Evolutionary conservation across 2,329 filamentous ascomycete genomes (phyloP), one percentile per base, ranked within the genome.

Genomic region (Waltergamsia citrina): DNA sequence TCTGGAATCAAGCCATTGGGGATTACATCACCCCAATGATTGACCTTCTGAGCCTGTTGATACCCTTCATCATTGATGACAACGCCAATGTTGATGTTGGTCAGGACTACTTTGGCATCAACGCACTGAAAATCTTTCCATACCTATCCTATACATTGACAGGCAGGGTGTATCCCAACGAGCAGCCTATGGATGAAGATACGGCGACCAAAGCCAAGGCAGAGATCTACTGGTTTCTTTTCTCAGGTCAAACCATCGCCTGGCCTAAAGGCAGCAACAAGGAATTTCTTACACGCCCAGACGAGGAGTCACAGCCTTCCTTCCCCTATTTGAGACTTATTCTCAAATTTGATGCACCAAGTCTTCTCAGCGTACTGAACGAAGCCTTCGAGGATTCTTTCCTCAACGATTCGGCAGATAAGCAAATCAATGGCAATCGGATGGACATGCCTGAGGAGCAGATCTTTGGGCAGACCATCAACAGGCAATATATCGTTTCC

Each of bases 341-440:
- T 31, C 70, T 98, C 29, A 79, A 84, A 41, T 94, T 93, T 44
- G 87, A 96, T 54, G 79, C 88, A 0, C 77, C 87, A 2, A 95
- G 85, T 54, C 94, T 96, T 46, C 72, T 98, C 61, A 96, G 88
- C 53, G 85, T 90, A 47, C 63, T 98, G 26, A 98, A 98, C 45
- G 93, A 98, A 56, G 92, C 90, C 2, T 98, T 98, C 46, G 92
- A 98, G 53, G 90, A 98, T 49, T 70, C 80, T 0, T 98, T 94
- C 46, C 63, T 98, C 36, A 98, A 98, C 47, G 84, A 88, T 41
- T 73, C 78, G 7, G 69, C 76, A 3, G 78, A 85, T 32, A 71
- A 71, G 42, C 63, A 69, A 19, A 61, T 67, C 35, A 79, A 71
- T 42, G 74, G 70, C 32, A 64, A 43, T 44, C 45, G 56, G 14